Base-by-base conservation (phyloP, 2,329 filamentous ascomycete genomes). In the Nemania bipapillata region DNA sequence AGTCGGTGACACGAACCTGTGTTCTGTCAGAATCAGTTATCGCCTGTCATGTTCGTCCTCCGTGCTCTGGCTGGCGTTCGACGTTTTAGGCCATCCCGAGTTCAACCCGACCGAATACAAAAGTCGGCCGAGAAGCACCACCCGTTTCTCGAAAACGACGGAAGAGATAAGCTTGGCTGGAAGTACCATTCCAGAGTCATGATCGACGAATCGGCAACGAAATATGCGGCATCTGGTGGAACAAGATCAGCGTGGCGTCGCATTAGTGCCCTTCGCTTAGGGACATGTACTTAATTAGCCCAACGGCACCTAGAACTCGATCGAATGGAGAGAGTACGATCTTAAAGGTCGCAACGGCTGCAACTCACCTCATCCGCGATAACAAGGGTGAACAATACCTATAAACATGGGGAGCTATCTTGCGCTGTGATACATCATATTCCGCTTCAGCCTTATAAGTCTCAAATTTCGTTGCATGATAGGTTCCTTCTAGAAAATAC, bases 261-360 rank as follows among this genome's bases (percentile, higher is more conserved):
- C 75, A 74, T 75, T 77, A 76, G 75, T 69, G 72, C 61, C 45
- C 68, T 67, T 77, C 76, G 76, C 76, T 77, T 77, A 72, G 17
- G 47, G 26, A 47, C 17, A 24, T 28, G 4, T 28, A 53, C 32
- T 53, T 66, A 69, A 71, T 69, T 71, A 67, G 42, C 69, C 69
- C 63, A 62, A 64, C 30, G 28, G 42, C 54, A 59, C 17, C 45
- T 40, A 24, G 57, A 26, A 35, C 42, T 63, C 37, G 20, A 61
- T 42, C 22, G 17, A 42, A 37, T 17, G 30, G 22, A 52, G 40
- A 20, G 53, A 47, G 20, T 32, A 28, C 45, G 28, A 35, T 64
- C 22, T 50, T 28, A 4, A 47, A 50, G 30, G 22, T 17, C 42
- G 20, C 35, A 45, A 26, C 57, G 42, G 57, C 57, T 50, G 57